Percentiles rank a stretch among this genome's conserved stretches.
phyloP scores from a whole-genome alignment of 78 protist genomes.

The Dictyostelium intermedium region DNA sequence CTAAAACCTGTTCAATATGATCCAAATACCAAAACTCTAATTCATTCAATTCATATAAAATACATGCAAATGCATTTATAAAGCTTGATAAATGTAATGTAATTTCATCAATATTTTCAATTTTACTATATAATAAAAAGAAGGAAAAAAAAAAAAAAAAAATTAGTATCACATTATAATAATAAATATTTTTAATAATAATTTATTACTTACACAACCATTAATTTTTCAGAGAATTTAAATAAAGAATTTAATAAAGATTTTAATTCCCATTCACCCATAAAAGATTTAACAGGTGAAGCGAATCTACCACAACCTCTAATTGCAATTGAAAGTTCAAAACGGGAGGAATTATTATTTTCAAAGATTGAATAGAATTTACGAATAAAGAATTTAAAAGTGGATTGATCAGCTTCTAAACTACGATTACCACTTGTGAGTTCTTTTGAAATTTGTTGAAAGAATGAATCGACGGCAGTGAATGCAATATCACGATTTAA shows the following conservation, averaged over 20 bases:
- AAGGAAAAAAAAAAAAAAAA: not conserved
- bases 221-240: constrained; percentile 77
- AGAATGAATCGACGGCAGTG: constrained; percentile 60
- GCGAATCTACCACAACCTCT: constrained; percentile 90
- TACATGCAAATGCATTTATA: constrained; percentile 84
- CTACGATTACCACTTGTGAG: constrained; percentile 48
- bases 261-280: constrained; percentile 84
- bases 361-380: constrained; percentile 56
- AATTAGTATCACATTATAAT: not conserved
- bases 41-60: constrained; percentile 58
- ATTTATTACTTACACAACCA: constrained; percentile 57
- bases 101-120: constrained; percentile 70
- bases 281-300: constrained; percentile 74
- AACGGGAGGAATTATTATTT: not conserved
- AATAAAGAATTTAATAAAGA: constrained; percentile 51
- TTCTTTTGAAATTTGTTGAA: constrained; percentile 61
- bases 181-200: no score
- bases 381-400: constrained; percentile 76
- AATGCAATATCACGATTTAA: constrained; percentile 72
- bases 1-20: constrained; percentile 31
- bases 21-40: constrained; percentile 65
- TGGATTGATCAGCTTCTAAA: constrained; percentile 40
- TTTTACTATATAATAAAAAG: not conserved
- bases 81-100: constrained; percentile 83
- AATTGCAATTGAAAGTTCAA: constrained; percentile 75